Evolutionary conservation across 208 protist species (phyloP), one percentile per base, ranked within the genome.

Genomic region (Acanthamoeba castellanii): DNA sequence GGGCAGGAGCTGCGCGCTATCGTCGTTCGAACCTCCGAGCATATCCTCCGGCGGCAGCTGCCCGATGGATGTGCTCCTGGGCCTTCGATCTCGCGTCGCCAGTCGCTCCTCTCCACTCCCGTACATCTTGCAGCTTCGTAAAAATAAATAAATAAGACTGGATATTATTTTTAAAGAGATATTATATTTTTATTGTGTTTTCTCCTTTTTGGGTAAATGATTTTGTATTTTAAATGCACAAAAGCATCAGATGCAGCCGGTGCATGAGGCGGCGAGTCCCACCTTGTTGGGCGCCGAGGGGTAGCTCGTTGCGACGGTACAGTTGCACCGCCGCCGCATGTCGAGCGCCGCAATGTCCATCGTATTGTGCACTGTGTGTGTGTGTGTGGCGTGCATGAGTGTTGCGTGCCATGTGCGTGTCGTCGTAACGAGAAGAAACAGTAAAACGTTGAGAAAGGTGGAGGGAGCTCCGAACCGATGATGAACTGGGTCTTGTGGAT

Each of bases 331-430:
- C 30, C 89, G 59, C 25, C 59, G 66, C 59, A 93, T 76, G 89
- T 93, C 89, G 27, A 93, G 42, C 30, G 89, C 68, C n/a, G 89
- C 89, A 45, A 93, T 82, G 47, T 93, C 89, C 89, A 93, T 93
- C 30, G 22, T 93, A 42, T 93, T 93, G 68, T 93, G 89, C 25
- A 93, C 84, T 87, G 27, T n/a, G 22, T 22, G 45, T 3, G 1
- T 3, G 42, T n/a, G 74, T 52, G 30, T 13, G 22, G 59, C 9
- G 20, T 3, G 18, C 3, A 5, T 6, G 22, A 64, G n/a, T 64
- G 18, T 64, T 64, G 59, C 59, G 52, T 16, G 7, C 52, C 7
- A 20, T 7, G 16, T 7, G 52, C 11, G 16, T 7, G 16, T 16
- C 11, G 16, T 57, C 11, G 52, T 16, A 57, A 57, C 7, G 52